Base-by-base conservation (phyloP, 306 rosid species). In the Hippophae gyantsensis region DNA sequence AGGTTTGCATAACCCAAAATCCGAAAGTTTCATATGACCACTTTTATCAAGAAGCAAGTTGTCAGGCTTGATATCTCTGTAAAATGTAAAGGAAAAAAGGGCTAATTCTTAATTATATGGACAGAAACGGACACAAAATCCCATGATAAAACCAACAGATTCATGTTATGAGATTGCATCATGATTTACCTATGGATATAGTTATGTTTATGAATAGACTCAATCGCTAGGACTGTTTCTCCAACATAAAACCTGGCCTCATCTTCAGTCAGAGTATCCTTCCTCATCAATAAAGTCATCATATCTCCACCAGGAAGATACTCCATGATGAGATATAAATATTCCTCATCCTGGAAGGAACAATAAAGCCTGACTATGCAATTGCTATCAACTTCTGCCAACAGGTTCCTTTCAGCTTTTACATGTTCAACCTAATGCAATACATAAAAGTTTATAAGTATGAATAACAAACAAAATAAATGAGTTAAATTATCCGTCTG, bases 291-390 rank as follows among this genome's bases (percentile, higher is more conserved):
- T 63, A 89, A 74, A 0, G 96, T 85, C 96, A 89, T 89, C 90
- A 85, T 78, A 71, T 89, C 96, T 40, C 96, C 96, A n/a, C 96
- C 96, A 43, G 96, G 86, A 59, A 85, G 88, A 76, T 85, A 89
- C 68, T 89, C 90, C 96, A 89, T 89, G 56, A 89, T 85, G 42
- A 89, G 96, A 81, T 89, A 89, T 69, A 89, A 75, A 77, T 69
- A 73, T 10, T 85, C 94, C 3, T 82, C 96, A 72, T 89, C 96
- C 84, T 89, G 96, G 73, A 89, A 89, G 55, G 96, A 85, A 69
- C 94, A 89, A 54, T 89, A 85, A 43, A 89, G 87, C 82, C 85
- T 85, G 60, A 89, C 96, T 52, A 89, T 85, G 77, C 82, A 85
- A 68, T 82, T 67, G 71, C 96, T 89, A 75, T 85, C 94, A 73